Conservation (phyloP, 305 asterid species). For the Rubia tinctorum region DNA sequence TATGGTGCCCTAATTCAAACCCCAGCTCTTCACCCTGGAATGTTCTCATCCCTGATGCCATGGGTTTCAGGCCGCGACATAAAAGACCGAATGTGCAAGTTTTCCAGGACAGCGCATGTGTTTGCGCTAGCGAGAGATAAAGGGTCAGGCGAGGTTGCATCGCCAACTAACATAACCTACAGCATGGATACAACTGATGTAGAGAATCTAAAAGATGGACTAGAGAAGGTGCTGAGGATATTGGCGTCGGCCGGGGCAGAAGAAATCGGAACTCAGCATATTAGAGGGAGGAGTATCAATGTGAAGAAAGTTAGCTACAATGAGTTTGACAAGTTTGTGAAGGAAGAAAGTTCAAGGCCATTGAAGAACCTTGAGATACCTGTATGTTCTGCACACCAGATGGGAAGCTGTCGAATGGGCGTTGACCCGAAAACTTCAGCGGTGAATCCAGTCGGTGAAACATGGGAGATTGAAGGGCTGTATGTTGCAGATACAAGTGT, state of each 20-base stretch:
- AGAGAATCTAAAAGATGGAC: constrained; percentile 42
- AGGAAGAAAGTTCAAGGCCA: constrained; percentile 47
- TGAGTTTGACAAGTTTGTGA: constrained; percentile 58
- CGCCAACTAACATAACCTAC: constrained; percentile 36
- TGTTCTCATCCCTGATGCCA: constrained; percentile 54
- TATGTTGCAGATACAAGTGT: constrained; percentile 76
- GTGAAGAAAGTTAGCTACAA: constrained; percentile 36
- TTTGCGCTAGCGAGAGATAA: constrained; percentile 61
- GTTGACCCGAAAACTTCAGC: constrained; percentile 43
- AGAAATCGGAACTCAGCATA: constrained; percentile 70
- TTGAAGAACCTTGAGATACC: constrained; percentile 40
- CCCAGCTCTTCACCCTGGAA: constrained; percentile 74
- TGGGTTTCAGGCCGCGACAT: constrained; percentile 62
- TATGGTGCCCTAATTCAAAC: constrained; percentile 64
- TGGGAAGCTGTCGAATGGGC: constrained; percentile 94
- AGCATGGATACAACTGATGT: constrained; percentile 34
- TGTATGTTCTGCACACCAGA: constrained; percentile 79
- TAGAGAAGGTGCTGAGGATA: constrained; percentile 51
- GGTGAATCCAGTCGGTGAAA: constrained; percentile 51
- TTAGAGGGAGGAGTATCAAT: constrained; percentile 40
- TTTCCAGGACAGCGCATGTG: constrained; percentile 57
- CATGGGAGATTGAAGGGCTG: constrained; percentile 68
- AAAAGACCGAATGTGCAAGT: constrained; percentile 48
- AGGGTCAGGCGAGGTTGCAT: constrained; percentile 49
- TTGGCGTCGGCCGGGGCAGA: constrained; percentile 79